A percentile compares a stretch with the other conserved stretches of the same genome.
phyloP scores from a whole-genome alignment of 2,329 filamentous ascomycete species.

The Fusarium miscanthi region DNA sequence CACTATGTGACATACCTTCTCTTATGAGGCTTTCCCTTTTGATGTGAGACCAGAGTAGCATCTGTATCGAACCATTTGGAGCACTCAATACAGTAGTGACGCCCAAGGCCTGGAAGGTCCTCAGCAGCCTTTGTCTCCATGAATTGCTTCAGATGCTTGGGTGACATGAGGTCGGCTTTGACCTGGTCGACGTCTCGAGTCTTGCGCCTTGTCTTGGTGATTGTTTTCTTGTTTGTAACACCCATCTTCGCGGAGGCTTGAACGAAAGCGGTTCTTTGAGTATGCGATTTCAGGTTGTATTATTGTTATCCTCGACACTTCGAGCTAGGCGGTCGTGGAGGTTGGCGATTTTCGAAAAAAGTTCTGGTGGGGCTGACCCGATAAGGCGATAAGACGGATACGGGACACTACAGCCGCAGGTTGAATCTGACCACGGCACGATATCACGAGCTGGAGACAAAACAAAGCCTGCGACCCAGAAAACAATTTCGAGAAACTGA shows the following conservation, averaged over 20 bases:
- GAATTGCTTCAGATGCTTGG: conserved; percentile 83
- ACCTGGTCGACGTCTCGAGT: conserved; percentile 94
- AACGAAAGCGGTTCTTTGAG: not conserved
- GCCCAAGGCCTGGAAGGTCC: conserved; percentile 87
- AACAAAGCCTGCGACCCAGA: not conserved
- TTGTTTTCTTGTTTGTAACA: conserved; percentile 72
- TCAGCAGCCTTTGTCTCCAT: conserved; percentile 83
- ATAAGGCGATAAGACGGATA: conserved; percentile 14
- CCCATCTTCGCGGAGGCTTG: conserved; percentile 64
- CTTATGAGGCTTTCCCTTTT: conserved; percentile 92
- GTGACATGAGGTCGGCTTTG: conserved; percentile 80
- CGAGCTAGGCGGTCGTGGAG: conserved; percentile 21
- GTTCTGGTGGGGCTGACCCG: conserved; percentile 31
- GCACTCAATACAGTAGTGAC: conserved; percentile 90
- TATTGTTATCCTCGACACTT: conserved; percentile 3
- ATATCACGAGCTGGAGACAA: not conserved
- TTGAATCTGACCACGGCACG: not conserved
- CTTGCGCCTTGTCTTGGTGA: conserved; percentile 79
- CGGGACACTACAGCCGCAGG: conserved; percentile 11
- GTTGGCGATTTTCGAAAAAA: conserved; percentile 41
- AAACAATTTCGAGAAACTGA: not conserved
- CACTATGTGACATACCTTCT: conserved; percentile 66
- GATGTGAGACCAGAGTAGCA: conserved; percentile 77
- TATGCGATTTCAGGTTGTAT: not conserved
- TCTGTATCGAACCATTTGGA: conserved; percentile 96